Evolutionary conservation across 2,329 filamentous ascomycete genomes (phyloP).

Genomic region (Cladorrhinum sp.): DNA sequence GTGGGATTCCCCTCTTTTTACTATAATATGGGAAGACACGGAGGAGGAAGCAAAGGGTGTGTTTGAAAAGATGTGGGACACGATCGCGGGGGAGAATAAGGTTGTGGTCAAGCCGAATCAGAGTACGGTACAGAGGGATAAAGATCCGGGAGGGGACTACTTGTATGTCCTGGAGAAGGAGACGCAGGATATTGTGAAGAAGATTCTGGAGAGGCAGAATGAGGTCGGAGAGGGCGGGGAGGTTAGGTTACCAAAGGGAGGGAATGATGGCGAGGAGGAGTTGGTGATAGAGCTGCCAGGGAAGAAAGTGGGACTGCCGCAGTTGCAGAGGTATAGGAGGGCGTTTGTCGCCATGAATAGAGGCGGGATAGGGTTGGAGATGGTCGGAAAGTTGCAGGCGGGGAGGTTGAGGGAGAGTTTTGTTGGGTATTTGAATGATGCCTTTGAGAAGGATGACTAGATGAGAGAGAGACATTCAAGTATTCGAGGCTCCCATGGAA

Average conservation of each 20-base stretch:
- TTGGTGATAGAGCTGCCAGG: constrained; percentile 63
- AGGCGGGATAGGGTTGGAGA: constrained; percentile 60
- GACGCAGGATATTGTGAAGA: constrained; percentile 72
- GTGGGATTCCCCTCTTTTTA: constrained; percentile 83
- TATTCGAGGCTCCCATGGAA: too few relatives aligned
- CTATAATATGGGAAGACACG: constrained; percentile 72
- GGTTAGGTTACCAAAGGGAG: constrained; percentile 41
- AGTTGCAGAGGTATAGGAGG: constrained; percentile 72
- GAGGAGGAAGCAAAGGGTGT: constrained; percentile 53
- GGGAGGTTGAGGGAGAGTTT: constrained; percentile 60
- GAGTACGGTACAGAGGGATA: constrained; percentile 64
- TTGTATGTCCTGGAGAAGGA: constrained; percentile 76
- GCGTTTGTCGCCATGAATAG: constrained; percentile 76
- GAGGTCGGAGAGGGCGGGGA: constrained; percentile 60
- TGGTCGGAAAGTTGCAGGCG: constrained; percentile 51
- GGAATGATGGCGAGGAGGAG: constrained; percentile 41
- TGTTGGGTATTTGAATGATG: constrained; percentile 64
- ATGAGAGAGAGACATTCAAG: not conserved
- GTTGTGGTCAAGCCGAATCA: constrained; percentile 71
- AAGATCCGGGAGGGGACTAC: constrained; percentile 68
- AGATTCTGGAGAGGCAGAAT: constrained; percentile 65
- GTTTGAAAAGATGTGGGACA: constrained; percentile 71
- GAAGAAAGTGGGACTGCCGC: constrained; percentile 65
- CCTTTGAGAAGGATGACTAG: constrained; percentile 55
- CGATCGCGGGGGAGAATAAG: constrained; percentile 59